phyloP scores from a whole-genome alignment of 106 monocot species.

The Chionographis japonica region DNA sequence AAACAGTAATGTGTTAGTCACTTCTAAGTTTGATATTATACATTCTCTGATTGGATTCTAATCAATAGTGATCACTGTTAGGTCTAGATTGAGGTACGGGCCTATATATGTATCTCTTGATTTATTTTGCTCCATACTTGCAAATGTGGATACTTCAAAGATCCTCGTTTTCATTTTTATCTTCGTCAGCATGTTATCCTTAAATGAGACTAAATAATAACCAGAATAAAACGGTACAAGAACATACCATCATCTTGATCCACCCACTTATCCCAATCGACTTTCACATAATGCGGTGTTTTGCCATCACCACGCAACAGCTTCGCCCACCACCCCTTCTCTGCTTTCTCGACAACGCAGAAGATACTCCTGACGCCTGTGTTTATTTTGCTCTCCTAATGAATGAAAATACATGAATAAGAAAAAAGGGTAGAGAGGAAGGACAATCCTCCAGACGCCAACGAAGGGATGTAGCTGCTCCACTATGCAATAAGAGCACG shows the following conservation, averaged over 20 bases:
- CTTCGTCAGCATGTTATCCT: not conserved
- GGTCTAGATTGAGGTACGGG: no score
- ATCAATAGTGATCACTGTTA: no score
- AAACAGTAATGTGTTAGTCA: no score
- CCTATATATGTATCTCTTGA: no score
- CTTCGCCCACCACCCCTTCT: constrained; percentile 80
- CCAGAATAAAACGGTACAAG: not conserved
- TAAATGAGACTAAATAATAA: constrained; percentile 4
- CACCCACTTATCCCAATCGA: constrained; percentile 92
- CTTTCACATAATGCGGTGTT: constrained; percentile 79
- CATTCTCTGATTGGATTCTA: no score
- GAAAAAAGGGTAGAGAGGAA: not conserved
- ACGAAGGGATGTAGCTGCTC: not conserved
- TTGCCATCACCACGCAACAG: constrained; percentile 61
- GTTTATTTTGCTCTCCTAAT: constrained; percentile 81
- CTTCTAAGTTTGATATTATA: no score
- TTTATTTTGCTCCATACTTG: no score
- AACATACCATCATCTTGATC: constrained; percentile 75
- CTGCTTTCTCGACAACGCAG: constrained; percentile 67
- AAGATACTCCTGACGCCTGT: constrained; percentile 65
- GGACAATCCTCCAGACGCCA: not conserved
- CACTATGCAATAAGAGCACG: constrained; percentile 3
- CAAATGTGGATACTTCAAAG: no score
- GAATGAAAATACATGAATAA: constrained; percentile 3
- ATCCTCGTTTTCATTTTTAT: no score